Conservation (phyloP, 2,329 filamentous ascomycete genomes). For the Trichoderma atroviride region DNA sequence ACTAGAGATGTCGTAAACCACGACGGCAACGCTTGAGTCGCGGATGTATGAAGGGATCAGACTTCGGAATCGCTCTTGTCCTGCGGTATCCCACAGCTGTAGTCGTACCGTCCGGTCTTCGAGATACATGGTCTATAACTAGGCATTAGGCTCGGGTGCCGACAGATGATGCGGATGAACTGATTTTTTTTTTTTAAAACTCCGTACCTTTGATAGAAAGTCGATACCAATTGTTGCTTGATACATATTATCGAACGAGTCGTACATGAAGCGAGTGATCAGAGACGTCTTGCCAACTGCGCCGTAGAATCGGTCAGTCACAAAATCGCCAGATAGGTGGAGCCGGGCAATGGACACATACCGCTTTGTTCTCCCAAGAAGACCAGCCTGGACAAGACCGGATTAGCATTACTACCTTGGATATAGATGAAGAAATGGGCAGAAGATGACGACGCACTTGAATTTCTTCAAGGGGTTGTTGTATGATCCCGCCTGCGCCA, state of each 20-base stretch:
- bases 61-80: constrained; percentile 95
- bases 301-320: constrained; percentile 36
- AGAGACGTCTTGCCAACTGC: constrained; percentile 99
- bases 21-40: constrained; percentile 95
- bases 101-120: constrained; percentile 97
- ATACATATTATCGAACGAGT: constrained; percentile 99
- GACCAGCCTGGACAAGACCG: constrained; percentile 68
- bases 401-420: constrained; percentile 20
- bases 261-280: constrained; percentile 99
- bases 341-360: constrained; percentile 51
- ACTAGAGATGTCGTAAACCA: constrained; percentile 98
- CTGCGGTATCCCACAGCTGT: constrained; percentile 97
- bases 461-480: constrained; percentile 99
- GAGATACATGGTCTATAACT: constrained; percentile 86
- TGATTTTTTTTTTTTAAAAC: background rate
- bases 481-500: constrained; percentile 87
- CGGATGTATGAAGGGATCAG: constrained; percentile 98
- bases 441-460: constrained; percentile 65
- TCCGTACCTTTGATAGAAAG: constrained; percentile 88
- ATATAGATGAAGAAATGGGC: background rate
- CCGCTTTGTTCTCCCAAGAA: constrained; percentile 98
- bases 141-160: constrained; percentile 6
- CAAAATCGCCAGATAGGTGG: constrained; percentile 20
- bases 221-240: constrained; percentile 99
- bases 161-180: background rate